Conservation (phyloP, 805 yeast species). For the Candida ficus region DNA sequence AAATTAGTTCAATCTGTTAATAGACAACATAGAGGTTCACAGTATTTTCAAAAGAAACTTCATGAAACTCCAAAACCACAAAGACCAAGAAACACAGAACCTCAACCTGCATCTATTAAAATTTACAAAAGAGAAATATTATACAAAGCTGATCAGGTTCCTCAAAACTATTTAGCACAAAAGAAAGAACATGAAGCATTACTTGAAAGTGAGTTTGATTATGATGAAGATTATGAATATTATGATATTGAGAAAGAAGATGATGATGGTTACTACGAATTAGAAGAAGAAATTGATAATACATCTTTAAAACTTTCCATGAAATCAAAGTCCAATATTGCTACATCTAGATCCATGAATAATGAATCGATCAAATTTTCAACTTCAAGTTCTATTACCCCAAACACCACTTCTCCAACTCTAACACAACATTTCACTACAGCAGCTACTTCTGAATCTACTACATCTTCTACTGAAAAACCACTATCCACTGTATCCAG, state of each 20-base stretch:
- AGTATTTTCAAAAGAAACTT: slow-evolving; percentile 1
- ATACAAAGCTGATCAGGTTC: neutral
- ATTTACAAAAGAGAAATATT: slow-evolving; percentile 2
- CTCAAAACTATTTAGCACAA: neutral
- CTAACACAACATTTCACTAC: neutral
- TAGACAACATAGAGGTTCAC: slow-evolving; percentile 1
- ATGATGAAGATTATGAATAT: no score
- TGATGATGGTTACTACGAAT: neutral
- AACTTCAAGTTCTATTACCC: no score
- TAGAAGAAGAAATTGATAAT: neutral
- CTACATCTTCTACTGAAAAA: neutral
- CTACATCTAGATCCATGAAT: no score
- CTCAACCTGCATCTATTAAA: neutral
- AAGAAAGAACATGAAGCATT: neutral
- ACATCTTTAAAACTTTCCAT: no score
- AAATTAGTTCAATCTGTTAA: slow-evolving; percentile 1
- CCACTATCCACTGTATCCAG: no score
- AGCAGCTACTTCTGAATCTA: neutral
- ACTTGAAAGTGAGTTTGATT: no score
- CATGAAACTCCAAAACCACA: neutral
- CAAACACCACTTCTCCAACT: neutral
- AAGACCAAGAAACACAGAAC: neutral
- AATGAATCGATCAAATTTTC: no score
- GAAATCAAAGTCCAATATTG: no score
- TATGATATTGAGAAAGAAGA: no score